Base-by-base conservation (phyloP, 164 flowering plant species). In the Nymphaea thermarum region DNA sequence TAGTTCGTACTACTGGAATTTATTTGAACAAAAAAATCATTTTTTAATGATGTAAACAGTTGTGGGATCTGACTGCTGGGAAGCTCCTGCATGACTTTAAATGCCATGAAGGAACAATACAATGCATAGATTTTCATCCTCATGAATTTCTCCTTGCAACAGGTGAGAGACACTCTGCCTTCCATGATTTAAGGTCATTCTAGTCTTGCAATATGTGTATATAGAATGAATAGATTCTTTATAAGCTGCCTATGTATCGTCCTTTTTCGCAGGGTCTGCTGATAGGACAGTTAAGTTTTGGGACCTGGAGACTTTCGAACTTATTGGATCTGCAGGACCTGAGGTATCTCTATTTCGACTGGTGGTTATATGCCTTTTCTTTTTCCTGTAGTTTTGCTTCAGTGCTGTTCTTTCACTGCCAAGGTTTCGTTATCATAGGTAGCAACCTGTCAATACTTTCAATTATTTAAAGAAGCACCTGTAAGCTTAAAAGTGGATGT, bases 241-340 rank as follows among this genome's bases (percentile, higher is more conserved):
- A 17, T 10, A 51, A 71, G 10, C 72, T 69, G 55, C 44, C 59
- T 17, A 25, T 25, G 0, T 25, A 25, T 25, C 36, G 36, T 0
- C 36, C 36, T 55, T 55, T 71, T 77, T 66, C 10, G 43, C 86
- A 94, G 99, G 99, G 77, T 91, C 99, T 43, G 87, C 96, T 72
- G 99, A 95, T 76, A 82, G 83, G 75, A 95, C 98, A 59, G 98
- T 95, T 51, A 95, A 92, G 77, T 95, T 90, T 73, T 95, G 99
- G 99, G 99, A 95, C 77, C 94, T 95, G 77, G 99, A 95, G 76
- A 92, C 98, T 47, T 95, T 95, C 86, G 99, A 95, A 83, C 84
- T 87, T 66, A 95, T 95, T 79, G 98, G 97, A 70, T 90, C 99
- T 16, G 81, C 93, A 74, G 97, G 94, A 53, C 93, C 97, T 63